These are phyloP conservation scores for Colletotrichum acutatum DNA, from an alignment of 2,329 filamentous ascomycete genomes.

Conservation along the genomic window DNA sequence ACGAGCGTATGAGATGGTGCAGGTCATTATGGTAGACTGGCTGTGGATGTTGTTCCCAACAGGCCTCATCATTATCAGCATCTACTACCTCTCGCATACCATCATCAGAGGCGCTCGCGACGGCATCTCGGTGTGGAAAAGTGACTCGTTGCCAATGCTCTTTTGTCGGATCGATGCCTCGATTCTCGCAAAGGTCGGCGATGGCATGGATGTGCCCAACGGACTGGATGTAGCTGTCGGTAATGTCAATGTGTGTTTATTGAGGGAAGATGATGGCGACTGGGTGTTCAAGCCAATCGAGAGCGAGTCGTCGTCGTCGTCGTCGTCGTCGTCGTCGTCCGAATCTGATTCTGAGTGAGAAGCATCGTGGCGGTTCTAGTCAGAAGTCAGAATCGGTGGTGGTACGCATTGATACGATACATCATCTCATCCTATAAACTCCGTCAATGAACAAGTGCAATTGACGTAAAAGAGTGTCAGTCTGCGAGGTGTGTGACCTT, in stretches of 20 bases:
- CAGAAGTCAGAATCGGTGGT: not conserved
- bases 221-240: constrained; percentile 48
- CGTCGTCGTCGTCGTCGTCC: constrained; percentile 14
- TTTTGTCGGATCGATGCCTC: constrained; percentile 49
- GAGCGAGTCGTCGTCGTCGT: constrained; percentile 26
- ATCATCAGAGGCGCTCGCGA: constrained; percentile 48
- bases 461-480: not conserved
- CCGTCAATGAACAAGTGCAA: not conserved
- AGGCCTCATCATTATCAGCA: constrained; percentile 45
- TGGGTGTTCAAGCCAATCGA: constrained; percentile 49
- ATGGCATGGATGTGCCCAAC: constrained; percentile 49
- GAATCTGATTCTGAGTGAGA: constrained; percentile 25
- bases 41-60: constrained; percentile 50
- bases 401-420: constrained; percentile 12
- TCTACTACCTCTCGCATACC: constrained; percentile 49
- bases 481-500: not conserved
- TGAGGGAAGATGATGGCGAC: constrained; percentile 45
- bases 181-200: constrained; percentile 44
- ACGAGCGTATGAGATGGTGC: constrained; percentile 42
- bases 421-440: not conserved
- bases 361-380: not conserved
- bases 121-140: constrained; percentile 51
- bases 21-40: constrained; percentile 48
- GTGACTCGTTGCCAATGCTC: constrained; percentile 51
- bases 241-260: constrained; percentile 46